These are phyloP conservation scores for Cyathus striatus DNA, from an alignment of 768 basidiomycete species.

Conservation along the genomic window DNA sequence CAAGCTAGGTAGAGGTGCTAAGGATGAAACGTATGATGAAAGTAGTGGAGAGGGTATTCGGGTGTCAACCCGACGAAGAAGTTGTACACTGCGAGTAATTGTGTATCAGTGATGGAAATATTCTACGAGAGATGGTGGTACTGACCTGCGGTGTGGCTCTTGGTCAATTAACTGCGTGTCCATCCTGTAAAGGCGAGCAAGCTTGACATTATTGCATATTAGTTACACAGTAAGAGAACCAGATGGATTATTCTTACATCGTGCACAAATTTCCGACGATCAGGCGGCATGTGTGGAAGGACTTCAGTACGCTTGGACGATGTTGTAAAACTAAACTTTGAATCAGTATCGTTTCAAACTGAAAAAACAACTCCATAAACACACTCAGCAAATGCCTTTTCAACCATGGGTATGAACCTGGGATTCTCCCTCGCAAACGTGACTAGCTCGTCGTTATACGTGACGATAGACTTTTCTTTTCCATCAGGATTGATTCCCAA, in stretches of 20 bases:
- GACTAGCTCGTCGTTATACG: slow-evolving; percentile 61
- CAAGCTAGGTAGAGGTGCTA: slow-evolving; percentile 30
- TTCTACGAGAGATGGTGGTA: slow-evolving; percentile 2
- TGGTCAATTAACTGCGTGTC: slow-evolving; percentile 86
- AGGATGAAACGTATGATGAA: slow-evolving; percentile 36
- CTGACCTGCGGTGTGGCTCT: slow-evolving; percentile 74
- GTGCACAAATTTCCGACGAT: slow-evolving; percentile 80
- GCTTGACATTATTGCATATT: slow-evolving; percentile 26
- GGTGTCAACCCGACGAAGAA: slow-evolving; percentile 78
- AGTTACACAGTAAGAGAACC: neutral
- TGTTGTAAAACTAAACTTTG: slow-evolving; percentile 49
- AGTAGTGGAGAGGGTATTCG: slow-evolving; percentile 71
- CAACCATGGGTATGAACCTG: slow-evolving; percentile 69
- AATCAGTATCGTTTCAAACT: slow-evolving; percentile 3
- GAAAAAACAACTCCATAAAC: slow-evolving; percentile 22
- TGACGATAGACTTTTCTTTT: slow-evolving; percentile 32
- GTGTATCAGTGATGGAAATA: neutral
- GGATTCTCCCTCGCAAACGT: slow-evolving; percentile 54
- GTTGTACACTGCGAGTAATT: slow-evolving; percentile 54
- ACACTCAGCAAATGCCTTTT: slow-evolving; percentile 79
- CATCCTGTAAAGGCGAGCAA: slow-evolving; percentile 78
- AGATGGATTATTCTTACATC: slow-evolving; percentile 41
- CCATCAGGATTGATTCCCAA: slow-evolving; percentile 70
- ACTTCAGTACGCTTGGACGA: slow-evolving; percentile 68
- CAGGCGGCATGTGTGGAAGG: slow-evolving; percentile 75